Evolutionary conservation across 2,329 filamentous ascomycete species (phyloP).

Genomic region (Daldinia sp.): DNA sequence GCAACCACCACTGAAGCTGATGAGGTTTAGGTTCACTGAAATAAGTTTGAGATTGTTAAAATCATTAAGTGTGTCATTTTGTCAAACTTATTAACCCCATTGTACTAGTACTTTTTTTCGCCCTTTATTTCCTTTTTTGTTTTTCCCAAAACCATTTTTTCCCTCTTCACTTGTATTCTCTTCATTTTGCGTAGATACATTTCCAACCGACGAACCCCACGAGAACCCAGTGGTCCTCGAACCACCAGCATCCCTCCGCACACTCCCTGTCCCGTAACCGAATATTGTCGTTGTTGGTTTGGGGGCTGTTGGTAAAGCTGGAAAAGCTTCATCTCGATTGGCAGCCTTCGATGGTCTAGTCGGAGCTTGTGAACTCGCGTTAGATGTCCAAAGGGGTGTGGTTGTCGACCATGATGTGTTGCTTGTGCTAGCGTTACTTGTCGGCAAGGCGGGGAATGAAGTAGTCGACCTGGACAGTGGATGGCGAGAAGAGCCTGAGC

Average conservation of each 20-base stretch:
- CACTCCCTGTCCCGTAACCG: constrained; percentile 67
- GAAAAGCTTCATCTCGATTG: constrained; percentile 75
- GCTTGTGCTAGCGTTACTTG: constrained; percentile 25
- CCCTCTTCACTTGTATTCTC: constrained; percentile 44
- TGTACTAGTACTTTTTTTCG: constrained; percentile 72
- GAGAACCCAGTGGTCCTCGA: constrained; percentile 64
- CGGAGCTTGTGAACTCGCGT: constrained; percentile 31
- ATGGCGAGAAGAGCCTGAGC: constrained; percentile 24
- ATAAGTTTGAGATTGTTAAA: too few relatives aligned
- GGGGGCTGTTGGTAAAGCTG: constrained; percentile 81
- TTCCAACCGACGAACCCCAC: constrained; percentile 59
- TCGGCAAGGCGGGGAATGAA: constrained; percentile 51
- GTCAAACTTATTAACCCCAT: constrained; percentile 62
- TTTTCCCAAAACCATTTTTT: constrained; percentile 54
- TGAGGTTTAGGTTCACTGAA: too few relatives aligned
- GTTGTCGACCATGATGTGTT: constrained; percentile 39
- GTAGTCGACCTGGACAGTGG: constrained; percentile 37
- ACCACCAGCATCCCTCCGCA: constrained; percentile 65
- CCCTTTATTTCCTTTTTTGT: constrained; percentile 69
- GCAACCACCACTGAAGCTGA: too few relatives aligned
- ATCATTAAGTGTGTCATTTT: too few relatives aligned
- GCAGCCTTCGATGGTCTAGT: constrained; percentile 37
- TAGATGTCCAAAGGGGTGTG: constrained; percentile 44
- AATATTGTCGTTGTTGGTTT: constrained; percentile 75
- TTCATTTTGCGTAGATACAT: constrained; percentile 5